Evolutionary conservation across 768 basidiomycete genomes (phyloP).

Genomic region (Tricholoma flavovirens): DNA sequence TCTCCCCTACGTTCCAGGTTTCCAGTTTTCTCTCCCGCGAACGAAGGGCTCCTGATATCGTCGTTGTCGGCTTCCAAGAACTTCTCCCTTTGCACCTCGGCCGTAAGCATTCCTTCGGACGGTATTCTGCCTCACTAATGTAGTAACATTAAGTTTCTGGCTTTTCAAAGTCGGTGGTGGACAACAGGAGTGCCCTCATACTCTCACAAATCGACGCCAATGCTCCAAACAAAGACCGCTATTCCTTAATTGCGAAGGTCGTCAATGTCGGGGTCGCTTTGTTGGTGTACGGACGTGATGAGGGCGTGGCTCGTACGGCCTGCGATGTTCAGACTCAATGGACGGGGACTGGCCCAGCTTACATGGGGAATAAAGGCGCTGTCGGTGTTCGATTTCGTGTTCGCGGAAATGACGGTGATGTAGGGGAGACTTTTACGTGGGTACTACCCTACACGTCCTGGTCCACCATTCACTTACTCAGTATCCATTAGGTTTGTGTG

Average conservation of each 20-base stretch:
- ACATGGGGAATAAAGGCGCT: constrained; percentile 95
- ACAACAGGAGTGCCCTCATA: constrained; percentile 66
- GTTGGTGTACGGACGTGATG: constrained; percentile 80
- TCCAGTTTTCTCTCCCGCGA: constrained; percentile 63
- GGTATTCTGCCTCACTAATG: not conserved
- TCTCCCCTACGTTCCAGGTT: constrained; percentile 75
- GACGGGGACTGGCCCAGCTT: constrained; percentile 65
- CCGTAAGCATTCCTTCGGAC: constrained; percentile 44
- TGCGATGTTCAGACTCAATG: constrained; percentile 67
- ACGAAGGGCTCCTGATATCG: constrained; percentile 70
- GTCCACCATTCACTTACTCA: constrained; percentile 1
- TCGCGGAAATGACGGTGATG: constrained; percentile 41
- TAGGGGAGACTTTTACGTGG: constrained; percentile 82
- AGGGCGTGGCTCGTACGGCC: constrained; percentile 51
- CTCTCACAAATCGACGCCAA: constrained; percentile 67
- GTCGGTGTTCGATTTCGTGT: constrained; percentile 84
- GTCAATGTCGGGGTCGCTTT: constrained; percentile 87
- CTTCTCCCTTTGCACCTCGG: constrained; percentile 85
- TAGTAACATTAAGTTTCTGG: constrained; percentile 58
- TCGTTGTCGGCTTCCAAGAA: constrained; percentile 93
- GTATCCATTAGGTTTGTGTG: constrained; percentile 55
- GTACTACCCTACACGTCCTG: constrained; percentile 27
- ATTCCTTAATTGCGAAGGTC: constrained; percentile 71
- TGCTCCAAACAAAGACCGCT: constrained; percentile 66
- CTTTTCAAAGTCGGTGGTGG: constrained; percentile 62